Evolutionary conservation across 495 filamentous ascomycete genomes (phyloP).

Genomic region (Neurospora sublineolata): DNA sequence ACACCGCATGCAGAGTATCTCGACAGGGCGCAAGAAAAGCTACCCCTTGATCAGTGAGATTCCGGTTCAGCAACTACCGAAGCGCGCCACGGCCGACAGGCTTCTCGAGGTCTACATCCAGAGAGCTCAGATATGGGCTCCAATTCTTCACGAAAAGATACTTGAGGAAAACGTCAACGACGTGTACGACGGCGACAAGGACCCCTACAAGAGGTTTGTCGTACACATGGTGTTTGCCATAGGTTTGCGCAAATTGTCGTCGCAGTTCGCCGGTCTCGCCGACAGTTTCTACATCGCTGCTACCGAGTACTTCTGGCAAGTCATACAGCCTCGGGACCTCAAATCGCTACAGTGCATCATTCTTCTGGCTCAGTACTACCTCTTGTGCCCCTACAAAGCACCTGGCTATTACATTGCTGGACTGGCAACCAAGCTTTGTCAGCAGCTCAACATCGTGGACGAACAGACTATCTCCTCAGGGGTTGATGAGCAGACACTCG

Average conservation of each 20-base stretch:
- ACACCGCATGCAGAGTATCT: slow-evolving; percentile 26
- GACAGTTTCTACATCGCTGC: slow-evolving; percentile 88
- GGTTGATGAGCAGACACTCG: slow-evolving; percentile 57
- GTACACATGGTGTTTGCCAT: slow-evolving; percentile 84
- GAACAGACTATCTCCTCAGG: slow-evolving; percentile 67
- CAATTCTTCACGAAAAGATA: slow-evolving; percentile 70
- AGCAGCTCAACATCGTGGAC: slow-evolving; percentile 72
- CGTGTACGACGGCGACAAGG: slow-evolving; percentile 62
- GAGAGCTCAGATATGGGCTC: slow-evolving; percentile 77
- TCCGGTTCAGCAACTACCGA: slow-evolving; percentile 58
- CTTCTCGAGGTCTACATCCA: slow-evolving; percentile 70
- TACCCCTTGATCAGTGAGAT: slow-evolving; percentile 72
- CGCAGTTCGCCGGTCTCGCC: slow-evolving; percentile 68
- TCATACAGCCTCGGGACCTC: slow-evolving; percentile 69
- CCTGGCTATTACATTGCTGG: slow-evolving; percentile 87
- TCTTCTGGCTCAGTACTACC: slow-evolving; percentile 81
- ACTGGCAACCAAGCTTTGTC: slow-evolving; percentile 70
- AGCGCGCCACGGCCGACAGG: slow-evolving; percentile 51
- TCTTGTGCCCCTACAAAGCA: slow-evolving; percentile 79
- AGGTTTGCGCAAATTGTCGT: slow-evolving; percentile 76
- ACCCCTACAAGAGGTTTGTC: slow-evolving; percentile 76
- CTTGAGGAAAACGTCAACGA: slow-evolving; percentile 66
- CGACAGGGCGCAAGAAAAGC: slow-evolving; percentile 32
- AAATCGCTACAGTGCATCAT: slow-evolving; percentile 82
- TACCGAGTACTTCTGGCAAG: slow-evolving; percentile 63